phyloP scores from a whole-genome alignment of 1,284 basidiomycete genomes.

The Meira miltonrushii region DNA sequence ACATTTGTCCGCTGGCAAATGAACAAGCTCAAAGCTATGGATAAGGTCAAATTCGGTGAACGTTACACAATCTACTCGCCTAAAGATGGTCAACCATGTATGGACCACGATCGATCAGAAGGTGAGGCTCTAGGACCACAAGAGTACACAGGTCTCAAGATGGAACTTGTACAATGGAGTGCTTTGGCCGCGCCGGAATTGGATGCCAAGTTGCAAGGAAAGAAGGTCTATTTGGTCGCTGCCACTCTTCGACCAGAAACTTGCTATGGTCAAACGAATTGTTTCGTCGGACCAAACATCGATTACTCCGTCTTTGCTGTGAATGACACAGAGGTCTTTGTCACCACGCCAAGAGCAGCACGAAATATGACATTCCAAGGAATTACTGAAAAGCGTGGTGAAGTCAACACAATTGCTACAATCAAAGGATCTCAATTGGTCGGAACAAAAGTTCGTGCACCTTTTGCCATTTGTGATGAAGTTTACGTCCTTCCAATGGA shows the following conservation, averaged over 20 bases:
- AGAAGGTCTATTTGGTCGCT: conserved; percentile 85
- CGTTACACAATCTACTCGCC: conserved; percentile 98
- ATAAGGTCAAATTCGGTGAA: conserved; percentile 74
- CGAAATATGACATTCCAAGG: conserved; percentile 96
- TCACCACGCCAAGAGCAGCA: conserved; percentile 83
- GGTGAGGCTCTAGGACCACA: conserved; percentile 94
- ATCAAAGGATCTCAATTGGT: conserved; percentile 67
- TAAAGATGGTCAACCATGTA: conserved; percentile 98
- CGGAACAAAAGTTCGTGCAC: conserved; percentile 86
- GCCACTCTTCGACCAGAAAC: conserved; percentile 96
- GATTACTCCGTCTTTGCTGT: conserved; percentile 79
- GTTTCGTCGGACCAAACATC: conserved; percentile 85
- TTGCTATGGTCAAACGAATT: conserved; percentile 97
- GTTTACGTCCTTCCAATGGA: conserved; percentile 98
- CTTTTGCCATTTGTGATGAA: conserved; percentile 73
- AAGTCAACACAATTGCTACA: conserved; percentile 37
- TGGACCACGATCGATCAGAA: conserved; percentile 97
- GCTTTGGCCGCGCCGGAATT: conserved; percentile 61
- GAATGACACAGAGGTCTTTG: conserved; percentile 70
- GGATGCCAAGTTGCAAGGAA: conserved; percentile 60
- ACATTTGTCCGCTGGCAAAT: conserved; percentile 97
- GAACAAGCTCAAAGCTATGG: conserved; percentile 72
- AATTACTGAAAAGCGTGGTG: conserved; percentile 58
- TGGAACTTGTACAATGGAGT: conserved; percentile 70
- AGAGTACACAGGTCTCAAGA: conserved; percentile 93